Evolutionary conservation across 2,329 filamentous ascomycete species (phyloP), one percentile per base, ranked within the genome.

Genomic region (Fusarium virguliforme): DNA sequence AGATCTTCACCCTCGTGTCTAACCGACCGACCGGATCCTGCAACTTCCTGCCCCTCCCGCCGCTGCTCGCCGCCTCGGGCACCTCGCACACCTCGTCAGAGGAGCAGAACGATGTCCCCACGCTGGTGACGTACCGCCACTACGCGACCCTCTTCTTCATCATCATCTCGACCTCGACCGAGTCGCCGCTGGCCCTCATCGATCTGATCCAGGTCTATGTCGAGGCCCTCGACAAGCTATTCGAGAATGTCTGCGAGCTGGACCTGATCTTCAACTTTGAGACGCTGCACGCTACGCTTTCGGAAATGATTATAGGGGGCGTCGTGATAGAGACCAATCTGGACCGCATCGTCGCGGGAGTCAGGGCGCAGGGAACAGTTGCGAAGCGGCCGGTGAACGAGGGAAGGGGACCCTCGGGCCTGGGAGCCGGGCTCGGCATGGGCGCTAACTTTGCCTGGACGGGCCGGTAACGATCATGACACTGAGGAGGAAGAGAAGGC

Each of bases 201-300:
- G 96, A 99, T 81, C 85, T 99, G 60, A 98, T 99, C 72, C 96
- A 99, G 82, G 96, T 99, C 66, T 99, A 98, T 77, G 96, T 99
- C 70, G 96, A 99, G 82, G 91, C 95, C 1, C 88, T 99, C 37
- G 96, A 99, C 81, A 90, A 94, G 71, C 87, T 99, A 41, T 99
- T 99, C 79, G 96, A 98, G 83, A 98, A 99, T 80, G 96, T 99
- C 9, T 99, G 96, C 87, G 96, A 99, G 85, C 86, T 99, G 62
- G 95, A 99, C 81, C 87, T 99, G 74, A 99, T 99, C 81, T 99
- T 99, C 85, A 98, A 98, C 80, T 99, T 97, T 76, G 96, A 99
- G 87, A 97, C 94, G 15, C 86, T 99, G 76, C 96, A 99, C 84
- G 93, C 95, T 8, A 91, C 94, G 15, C 85, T 98, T 9, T 91